Base-by-base conservation (phyloP, 2,329 filamentous ascomycete genomes). In the Xenoacremonium recifei region DNA sequence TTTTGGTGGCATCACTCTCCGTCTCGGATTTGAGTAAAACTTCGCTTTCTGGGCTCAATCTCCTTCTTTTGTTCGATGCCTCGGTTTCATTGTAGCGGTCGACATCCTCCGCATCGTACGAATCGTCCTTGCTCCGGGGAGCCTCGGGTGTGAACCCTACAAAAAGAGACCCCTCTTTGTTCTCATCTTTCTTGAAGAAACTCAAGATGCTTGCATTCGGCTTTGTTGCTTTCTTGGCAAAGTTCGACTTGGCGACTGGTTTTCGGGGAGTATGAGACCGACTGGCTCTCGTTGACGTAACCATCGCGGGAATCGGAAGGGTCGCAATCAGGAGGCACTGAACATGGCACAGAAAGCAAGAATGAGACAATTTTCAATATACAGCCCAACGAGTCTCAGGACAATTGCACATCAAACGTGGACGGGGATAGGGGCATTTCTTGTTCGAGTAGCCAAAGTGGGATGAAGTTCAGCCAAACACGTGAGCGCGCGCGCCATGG, bases 111-210 rank as follows among this genome's bases (percentile, higher is more conserved):
- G 48, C 52, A 39, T 40, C 37, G 38, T 65, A 60, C 5, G 62
- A 34, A 36, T 65, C 54, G n/a, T 58, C 54, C 12, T 36, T 25
- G 21, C 65, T 51, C 10, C 47, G 45, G 11, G 39, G 25, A n/a
- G 45, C 41, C 11, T 41, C n/a, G 2, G 53, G 39, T 3, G 50
- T 32, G 13, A 57, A 49, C n/a, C 61, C 65, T 0, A 73, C 62
- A 50, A 87, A 85, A 9, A 86, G 72, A 16, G 72, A 70, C 42
- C 82, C 69, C 48, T 84, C 74, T 42, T 76, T 68, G 39, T 77
- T 76, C 29, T 80, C 76, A 0, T 79, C 72, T 58, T 88, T 89
- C 57, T 86, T 82, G 60, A 90, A 90, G 62, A 89, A 90, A 49
- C 67, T 88, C 12, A 89, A 66, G 21, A 89, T 89, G 49, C 82